Conservation (phyloP, 352 stramenopile species). For the Peronospora belbahrii region DNA sequence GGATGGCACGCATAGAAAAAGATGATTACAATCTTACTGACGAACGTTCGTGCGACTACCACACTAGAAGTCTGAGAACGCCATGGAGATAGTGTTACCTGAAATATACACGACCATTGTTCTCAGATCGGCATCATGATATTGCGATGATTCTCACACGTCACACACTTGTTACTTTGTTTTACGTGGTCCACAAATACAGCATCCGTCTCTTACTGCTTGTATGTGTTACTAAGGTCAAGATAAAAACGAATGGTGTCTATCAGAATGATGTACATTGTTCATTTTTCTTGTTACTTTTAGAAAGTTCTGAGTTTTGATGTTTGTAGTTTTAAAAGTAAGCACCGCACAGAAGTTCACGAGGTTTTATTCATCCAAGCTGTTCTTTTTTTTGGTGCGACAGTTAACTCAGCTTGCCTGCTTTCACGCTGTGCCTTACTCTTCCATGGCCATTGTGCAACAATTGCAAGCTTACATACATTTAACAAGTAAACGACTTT, state of each 20-base stretch:
- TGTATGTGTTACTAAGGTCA: neutral
- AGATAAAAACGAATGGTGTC: constrained; percentile 4
- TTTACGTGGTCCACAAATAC: neutral
- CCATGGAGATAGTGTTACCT: too few relatives aligned
- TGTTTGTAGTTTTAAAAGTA: neutral
- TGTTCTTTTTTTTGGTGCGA: constrained; percentile 43
- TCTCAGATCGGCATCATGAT: too few relatives aligned
- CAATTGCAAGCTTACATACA: constrained; percentile 48
- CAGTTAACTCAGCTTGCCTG: constrained; percentile 39
- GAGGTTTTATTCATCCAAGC: constrained; percentile 23
- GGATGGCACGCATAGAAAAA: neutral
- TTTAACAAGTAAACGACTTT: too few relatives aligned
- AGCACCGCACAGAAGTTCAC: constrained; percentile 54
- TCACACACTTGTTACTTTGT: neutral
- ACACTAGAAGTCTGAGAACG: neutral
- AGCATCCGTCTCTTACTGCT: neutral
- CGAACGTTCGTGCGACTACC: neutral
- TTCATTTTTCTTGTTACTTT: neutral
- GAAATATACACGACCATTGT: too few relatives aligned
- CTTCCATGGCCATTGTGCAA: constrained; percentile 49
- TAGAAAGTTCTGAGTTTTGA: too few relatives aligned
- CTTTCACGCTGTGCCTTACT: constrained; percentile 46
- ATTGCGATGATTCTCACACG: constrained; percentile 9
- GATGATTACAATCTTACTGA: neutral
- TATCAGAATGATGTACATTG: neutral